Base-by-base conservation (phyloP, 495 filamentous ascomycete species). In the Penicillium lagena region DNA sequence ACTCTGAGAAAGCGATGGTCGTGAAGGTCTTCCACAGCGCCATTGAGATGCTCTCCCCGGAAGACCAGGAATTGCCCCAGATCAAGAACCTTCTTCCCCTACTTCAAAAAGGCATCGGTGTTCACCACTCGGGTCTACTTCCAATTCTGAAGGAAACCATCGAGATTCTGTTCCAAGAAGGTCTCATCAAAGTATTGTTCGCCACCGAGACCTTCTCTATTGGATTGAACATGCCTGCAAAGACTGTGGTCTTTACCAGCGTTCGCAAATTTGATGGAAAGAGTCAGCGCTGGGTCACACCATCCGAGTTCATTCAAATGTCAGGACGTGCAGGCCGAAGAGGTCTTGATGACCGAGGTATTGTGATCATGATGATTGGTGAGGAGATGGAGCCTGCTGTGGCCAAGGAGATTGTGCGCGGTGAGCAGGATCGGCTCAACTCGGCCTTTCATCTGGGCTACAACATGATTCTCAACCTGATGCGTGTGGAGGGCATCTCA, bases 281-380 rank as follows among this genome's bases (percentile, higher is more conserved):
- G n/a, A 72, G 75, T 31, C 76, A 78, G 41, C 78, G 93, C 48
- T 95, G 90, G 73, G 76, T 98, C 27, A 95, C 89, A 1, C 88
- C 93, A 2, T 96, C 90, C 13, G 93, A 98, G 54, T 98, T 96
- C 63, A 85, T 97, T 45, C 93, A 98, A 59, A 98, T 98, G 93
- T 95, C 93, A 22, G 93, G 93, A 46, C 83, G 93, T 61, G 93
- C 93, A 14, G 93, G 93, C 53, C 85, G 93, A 75, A 79, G 93
- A 78, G 93, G 93, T 68, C 85, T 98, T 42, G 93, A 98, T 70
- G 93, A 96, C 39, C 86, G 93, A 43, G 93, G 93, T 77, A 95
- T 98, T 58, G 93, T 97, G 54, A 98, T 98, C 59, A 95, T 98
- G 86, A 98, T 98, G 93, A 81, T 98, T 40, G 86, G 94, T 49